phyloP scores from a whole-genome alignment of 78 protist genomes.

The Mastigamoeba balamuthi region DNA sequence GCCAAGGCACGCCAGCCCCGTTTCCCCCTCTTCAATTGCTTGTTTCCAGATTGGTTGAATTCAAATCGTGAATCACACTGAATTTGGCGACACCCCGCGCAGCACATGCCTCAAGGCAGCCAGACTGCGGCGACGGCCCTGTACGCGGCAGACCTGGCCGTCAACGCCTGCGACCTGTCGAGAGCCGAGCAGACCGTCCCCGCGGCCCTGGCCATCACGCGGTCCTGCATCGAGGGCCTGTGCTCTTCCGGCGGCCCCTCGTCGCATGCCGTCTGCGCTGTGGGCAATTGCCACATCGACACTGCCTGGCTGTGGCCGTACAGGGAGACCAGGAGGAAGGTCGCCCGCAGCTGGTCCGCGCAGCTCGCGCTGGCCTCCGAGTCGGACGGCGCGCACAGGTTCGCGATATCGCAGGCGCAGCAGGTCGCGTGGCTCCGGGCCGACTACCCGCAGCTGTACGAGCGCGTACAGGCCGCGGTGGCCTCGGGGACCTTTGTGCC shows the following conservation, averaged over 20 bases:
- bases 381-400: constrained; percentile 22
- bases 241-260: background rate
- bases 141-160: background rate
- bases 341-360: constrained; percentile 45
- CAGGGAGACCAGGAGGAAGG: constrained; percentile 49
- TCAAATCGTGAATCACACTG: background rate
- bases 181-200: background rate
- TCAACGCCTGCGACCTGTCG: background rate
- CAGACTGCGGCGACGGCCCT: constrained; percentile 1
- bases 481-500: constrained; percentile 37
- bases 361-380: constrained; percentile 33
- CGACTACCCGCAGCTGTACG: constrained; percentile 49
- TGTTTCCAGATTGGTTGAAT: background rate
- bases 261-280: too few relatives aligned
- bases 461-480: constrained; percentile 14
- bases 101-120: constrained; percentile 38
- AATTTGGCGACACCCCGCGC: background rate
- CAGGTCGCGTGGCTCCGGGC: constrained; percentile 22
- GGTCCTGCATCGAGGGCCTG: too few relatives aligned
- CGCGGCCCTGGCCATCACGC: background rate
- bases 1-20: constrained; percentile 7
- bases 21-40: background rate
- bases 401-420: constrained; percentile 54
- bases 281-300: constrained; percentile 60
- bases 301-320: constrained; percentile 73